Evolutionary conservation across 2,329 filamentous ascomycete genomes (phyloP), one percentile per base, ranked within the genome.

Genomic region (Ophiostoma perfectum): DNA sequence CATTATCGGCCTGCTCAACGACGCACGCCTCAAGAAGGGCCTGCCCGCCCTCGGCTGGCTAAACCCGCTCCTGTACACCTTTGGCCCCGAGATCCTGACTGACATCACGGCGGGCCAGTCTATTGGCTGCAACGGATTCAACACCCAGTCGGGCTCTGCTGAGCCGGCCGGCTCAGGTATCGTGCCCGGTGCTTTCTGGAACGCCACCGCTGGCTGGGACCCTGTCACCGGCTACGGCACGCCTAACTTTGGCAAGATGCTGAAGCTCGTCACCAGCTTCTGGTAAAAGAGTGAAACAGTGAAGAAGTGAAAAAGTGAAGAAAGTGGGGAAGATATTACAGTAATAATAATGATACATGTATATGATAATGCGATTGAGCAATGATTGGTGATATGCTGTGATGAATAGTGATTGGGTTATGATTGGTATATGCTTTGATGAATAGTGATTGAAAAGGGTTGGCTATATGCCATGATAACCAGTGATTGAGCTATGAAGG

Each of bases 1-100:
- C 14, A 82, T 92, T 71, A 78, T 92, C 65, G 81, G 84, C 0
- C 81, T 90, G 49, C 76, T 92, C 66, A 91, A 91, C 74, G 85
- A 88, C 70, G 83, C 84, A 36, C 80, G 87, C 44, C 76, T 90
- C 64, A 78, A 82, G 16, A 78, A 79, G n/a, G 84, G 84, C 1
- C 82, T 82, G 74, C 75, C 81, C 6, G 74, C 79, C 0, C 76
- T 89, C 73, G 86, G 86, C 0, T 88, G 87, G 73, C 75, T 89
- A 39, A 88, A 88, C 74, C 86, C 86, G 0, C 86, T 84, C 82
- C 76, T 89, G 16, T 88, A 88, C 72, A 73, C 74, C 8, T 69
- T 73, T 38, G 77, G 70, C 16, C 18, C 68, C 0, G 64, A 72
- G 11, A 74, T 73, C 7, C 73, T 80, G n/a, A 78, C 74, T 0